These are phyloP conservation scores for Spinacia oleracea DNA, from an alignment of 179 eudicot species.

Conservation along the genomic window DNA sequence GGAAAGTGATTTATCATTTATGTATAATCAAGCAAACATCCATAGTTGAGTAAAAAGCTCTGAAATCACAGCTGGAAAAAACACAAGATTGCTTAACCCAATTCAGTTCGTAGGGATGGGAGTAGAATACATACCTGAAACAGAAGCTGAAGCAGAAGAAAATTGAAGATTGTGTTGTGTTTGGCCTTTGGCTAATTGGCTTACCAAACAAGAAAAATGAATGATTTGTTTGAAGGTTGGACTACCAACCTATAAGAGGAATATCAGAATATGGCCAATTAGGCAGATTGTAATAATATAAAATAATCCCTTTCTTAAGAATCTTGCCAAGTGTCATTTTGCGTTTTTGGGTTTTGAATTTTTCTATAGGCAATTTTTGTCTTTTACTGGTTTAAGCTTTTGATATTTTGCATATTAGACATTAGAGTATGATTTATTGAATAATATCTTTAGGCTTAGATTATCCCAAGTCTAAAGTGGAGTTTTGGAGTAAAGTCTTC, in stretches of 20 bases:
- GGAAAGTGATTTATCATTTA: no score
- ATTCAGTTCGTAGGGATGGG: no score
- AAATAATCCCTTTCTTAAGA: background rate
- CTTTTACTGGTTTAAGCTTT: no score
- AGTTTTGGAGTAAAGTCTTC: no score
- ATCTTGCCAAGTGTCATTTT: background rate
- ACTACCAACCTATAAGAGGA: background rate
- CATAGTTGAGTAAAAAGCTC: background rate
- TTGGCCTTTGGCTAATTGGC: background rate
- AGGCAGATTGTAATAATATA: background rate
- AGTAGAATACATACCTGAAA: slow-evolving; percentile 2
- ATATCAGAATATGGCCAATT: background rate
- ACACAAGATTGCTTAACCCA: background rate
- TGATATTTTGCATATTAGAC: no score
- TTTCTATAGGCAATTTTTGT: no score
- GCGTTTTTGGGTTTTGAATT: background rate
- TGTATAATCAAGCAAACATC: background rate
- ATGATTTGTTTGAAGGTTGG: background rate
- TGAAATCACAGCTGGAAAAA: background rate
- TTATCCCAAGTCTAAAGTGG: no score
- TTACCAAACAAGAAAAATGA: background rate
- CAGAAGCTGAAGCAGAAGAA: background rate
- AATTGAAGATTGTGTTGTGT: no score
- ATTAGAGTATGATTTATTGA: no score
- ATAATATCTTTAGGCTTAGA: no score